Base-by-base conservation (phyloP, 2,329 filamentous ascomycete species). In the Alternaria postmessia region DNA sequence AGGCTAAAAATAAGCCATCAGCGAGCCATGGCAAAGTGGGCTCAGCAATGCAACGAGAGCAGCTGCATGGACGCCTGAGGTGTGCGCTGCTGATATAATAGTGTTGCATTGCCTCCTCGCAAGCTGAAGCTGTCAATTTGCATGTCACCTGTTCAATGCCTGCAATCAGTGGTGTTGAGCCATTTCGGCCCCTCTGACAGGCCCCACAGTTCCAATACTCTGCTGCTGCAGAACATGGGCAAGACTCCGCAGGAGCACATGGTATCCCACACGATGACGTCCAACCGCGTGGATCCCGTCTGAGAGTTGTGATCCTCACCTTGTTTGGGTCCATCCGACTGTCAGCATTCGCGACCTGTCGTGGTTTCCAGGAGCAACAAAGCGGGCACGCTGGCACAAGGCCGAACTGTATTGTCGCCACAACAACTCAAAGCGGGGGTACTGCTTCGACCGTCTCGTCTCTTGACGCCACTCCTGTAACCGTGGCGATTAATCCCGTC, bases 231-330 rank as follows among this genome's bases (percentile, higher is more conserved):
- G 24, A 54, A 49, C 32, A 36, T 36, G 46, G 46, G 32, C 32
- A 48, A 18, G 20, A 49, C 46, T 49, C 46, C 20, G 32, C 20
- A 44, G 30, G 38, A 53, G 34, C 58, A 51, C 54, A 51, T 52
- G 53, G 46, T 36, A 53, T 48, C 59, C 49, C 42, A 38, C 43
- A 44, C 43, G 16, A 64, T 64, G 62, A 64, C 62, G 59, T 62
- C 38, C 20, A 44, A 36, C 28, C 41, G 41, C 41, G 48, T 52
- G 47, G 36, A 56, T 44, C 48, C 30, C 20, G 54, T 49, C 53
- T 58, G 55, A 58, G 42, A 54, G 39, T 20, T 18, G 30, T 38
- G 14, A 34, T 41, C 32, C 14, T 36, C 32, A 12, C 14, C 32
- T 4, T 36, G 12, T 36, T 36, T 36, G 14, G 32, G 9, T 32